Conservation (phyloP, 768 basidiomycete species). For the Leccinum uliginosum region DNA sequence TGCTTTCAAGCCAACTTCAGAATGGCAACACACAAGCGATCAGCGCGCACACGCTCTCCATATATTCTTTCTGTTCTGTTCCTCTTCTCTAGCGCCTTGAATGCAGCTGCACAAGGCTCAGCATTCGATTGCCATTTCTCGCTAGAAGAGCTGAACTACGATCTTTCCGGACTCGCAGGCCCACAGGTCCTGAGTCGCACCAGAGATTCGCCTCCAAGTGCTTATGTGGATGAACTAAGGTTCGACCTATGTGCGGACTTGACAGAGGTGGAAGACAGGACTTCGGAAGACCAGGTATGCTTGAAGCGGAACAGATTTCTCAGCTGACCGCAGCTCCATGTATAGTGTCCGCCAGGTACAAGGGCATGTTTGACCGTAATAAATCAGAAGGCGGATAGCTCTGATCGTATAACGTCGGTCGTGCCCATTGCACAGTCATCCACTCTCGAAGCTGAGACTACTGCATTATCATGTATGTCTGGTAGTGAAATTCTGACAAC, state of each 20-base stretch:
- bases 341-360: slow-evolving; percentile 64
- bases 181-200: slow-evolving; percentile 48
- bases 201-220: slow-evolving; percentile 61
- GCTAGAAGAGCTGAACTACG: slow-evolving; percentile 45
- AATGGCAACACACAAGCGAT: slow-evolving; percentile 22
- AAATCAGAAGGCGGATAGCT: slow-evolving; percentile 51
- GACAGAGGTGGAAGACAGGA: slow-evolving; percentile 38
- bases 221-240: slow-evolving; percentile 50
- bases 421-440: slow-evolving; percentile 60
- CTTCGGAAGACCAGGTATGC: slow-evolving; percentile 66
- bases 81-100: slow-evolving; percentile 19
- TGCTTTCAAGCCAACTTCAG: slow-evolving; percentile 1
- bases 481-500: neutral
- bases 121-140: slow-evolving; percentile 53
- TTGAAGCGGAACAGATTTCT: neutral
- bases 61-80: slow-evolving; percentile 13
- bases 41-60: neutral
- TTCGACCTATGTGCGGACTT: slow-evolving; percentile 71
- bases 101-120: slow-evolving; percentile 35
- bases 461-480: slow-evolving; percentile 36
- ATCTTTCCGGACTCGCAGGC: slow-evolving; percentile 54
- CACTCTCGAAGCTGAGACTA: slow-evolving; percentile 24
- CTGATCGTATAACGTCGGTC: slow-evolving; percentile 66
- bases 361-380: slow-evolving; percentile 69
- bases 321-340: slow-evolving; percentile 5